These are phyloP conservation scores for Aureobasidium sp. DNA, from an alignment of 2,329 filamentous ascomycete genomes.

Conservation along the genomic window DNA sequence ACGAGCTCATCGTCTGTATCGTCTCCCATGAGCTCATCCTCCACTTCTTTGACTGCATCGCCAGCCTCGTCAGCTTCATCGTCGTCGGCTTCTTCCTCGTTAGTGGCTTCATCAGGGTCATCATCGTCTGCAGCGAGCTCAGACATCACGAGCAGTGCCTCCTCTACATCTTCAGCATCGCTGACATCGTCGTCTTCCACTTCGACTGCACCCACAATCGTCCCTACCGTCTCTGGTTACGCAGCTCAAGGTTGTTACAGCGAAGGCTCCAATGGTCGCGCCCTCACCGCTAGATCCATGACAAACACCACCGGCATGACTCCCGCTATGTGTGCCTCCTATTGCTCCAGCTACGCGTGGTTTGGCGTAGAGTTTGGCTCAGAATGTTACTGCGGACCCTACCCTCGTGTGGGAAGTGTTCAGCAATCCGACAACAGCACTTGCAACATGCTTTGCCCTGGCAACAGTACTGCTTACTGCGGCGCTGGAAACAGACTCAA, in stretches of 20 bases:
- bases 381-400: conserved; percentile 15
- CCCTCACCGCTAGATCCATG: conserved; percentile 9
- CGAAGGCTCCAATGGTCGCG: conserved; percentile 13
- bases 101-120: neutral
- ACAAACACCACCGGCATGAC: conserved; percentile 10
- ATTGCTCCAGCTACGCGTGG: conserved; percentile 9
- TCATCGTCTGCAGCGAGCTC: neutral
- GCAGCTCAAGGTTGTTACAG: conserved; percentile 13
- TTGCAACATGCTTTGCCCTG: conserved; percentile 19
- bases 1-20: neutral
- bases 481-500: conserved; percentile 20
- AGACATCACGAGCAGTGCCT: neutral
- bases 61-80: neutral
- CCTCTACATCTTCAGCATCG: neutral
- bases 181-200: conserved; percentile 4
- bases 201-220: conserved; percentile 14
- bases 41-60: neutral
- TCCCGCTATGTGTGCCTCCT: conserved; percentile 7
- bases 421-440: neutral
- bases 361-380: conserved; percentile 14
- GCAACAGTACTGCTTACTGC: conserved; percentile 20
- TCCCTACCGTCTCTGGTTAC: conserved; percentile 18
- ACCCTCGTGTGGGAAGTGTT: neutral
- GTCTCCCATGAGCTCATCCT: neutral
- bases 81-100: neutral